Conservation (phyloP, 352 stramenopile species). For the Pythium insidiosum region DNA sequence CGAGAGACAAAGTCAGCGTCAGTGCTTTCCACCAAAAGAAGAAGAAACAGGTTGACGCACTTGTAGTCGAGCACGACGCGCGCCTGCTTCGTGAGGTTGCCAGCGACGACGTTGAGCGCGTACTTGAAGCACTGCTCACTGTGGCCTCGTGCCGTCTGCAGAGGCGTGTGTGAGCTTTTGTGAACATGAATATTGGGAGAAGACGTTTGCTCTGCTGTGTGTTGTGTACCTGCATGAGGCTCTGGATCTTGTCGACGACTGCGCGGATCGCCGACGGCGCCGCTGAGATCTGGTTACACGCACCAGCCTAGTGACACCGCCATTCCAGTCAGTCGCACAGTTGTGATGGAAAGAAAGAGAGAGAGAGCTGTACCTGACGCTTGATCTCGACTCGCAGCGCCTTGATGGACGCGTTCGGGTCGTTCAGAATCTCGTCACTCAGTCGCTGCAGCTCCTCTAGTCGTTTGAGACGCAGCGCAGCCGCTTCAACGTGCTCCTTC, state of each 20-base stretch:
- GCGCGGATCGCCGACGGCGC: slow-evolving; percentile 50
- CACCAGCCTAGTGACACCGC: slow-evolving; percentile 32
- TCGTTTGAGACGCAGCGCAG: slow-evolving; percentile 29
- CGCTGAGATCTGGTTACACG: slow-evolving; percentile 77
- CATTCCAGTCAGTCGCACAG: too few species aligned
- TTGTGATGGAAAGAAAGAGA: too few species aligned
- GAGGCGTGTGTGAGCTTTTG: background rate
- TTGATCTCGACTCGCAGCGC: slow-evolving; percentile 63
- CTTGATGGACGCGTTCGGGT: slow-evolving; percentile 41
- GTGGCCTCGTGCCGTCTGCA: slow-evolving; percentile 39
- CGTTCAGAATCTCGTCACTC: slow-evolving; percentile 39
- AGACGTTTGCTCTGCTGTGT: background rate
- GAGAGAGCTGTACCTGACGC: slow-evolving; percentile 44
- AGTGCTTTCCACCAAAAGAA: background rate
- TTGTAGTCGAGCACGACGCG: slow-evolving; percentile 68
- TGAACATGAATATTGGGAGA: too few species aligned
- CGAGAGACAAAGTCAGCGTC: background rate
- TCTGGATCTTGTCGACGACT: slow-evolving; percentile 63
- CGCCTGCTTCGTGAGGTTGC: slow-evolving; percentile 62
- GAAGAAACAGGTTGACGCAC: slow-evolving; percentile 17
- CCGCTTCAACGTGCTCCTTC: slow-evolving; percentile 20
- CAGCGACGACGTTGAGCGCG: slow-evolving; percentile 59
- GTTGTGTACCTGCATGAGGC: slow-evolving; percentile 37
- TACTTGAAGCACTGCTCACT: slow-evolving; percentile 64
- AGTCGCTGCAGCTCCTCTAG: slow-evolving; percentile 42